These are phyloP conservation scores for Fallopia convolvulus DNA, from an alignment of 148 eudicot genomes.

Conservation along the genomic window DNA sequence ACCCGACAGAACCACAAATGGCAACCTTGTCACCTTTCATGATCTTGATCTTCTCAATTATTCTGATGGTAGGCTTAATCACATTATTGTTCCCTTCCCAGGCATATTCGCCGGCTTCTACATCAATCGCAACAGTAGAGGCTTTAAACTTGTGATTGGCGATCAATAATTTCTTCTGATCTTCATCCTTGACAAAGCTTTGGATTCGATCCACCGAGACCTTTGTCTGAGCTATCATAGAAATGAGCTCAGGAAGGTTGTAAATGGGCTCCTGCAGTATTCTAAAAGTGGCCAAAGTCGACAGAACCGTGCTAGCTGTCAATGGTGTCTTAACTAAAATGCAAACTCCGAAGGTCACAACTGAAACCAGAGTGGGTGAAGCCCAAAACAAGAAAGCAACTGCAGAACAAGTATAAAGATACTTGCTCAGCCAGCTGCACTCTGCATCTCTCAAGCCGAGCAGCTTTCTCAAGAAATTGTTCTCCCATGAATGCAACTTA, in stretches of 20 bases:
- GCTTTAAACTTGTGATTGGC: slow-evolving; percentile 22
- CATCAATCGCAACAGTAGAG: slow-evolving; percentile 37
- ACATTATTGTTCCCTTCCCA: slow-evolving; percentile 45
- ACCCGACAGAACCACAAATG: slow-evolving; percentile 84
- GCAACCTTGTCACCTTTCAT: slow-evolving; percentile 71
- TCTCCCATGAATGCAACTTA: slow-evolving; percentile 85
- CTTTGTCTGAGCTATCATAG: slow-evolving; percentile 69
- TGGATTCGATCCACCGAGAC: slow-evolving; percentile 72
- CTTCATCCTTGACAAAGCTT: slow-evolving; percentile 40
- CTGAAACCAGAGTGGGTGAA: slow-evolving; percentile 79
- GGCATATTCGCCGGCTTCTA: slow-evolving; percentile 58
- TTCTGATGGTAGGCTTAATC: slow-evolving; percentile 39
- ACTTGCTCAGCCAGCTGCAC: slow-evolving; percentile 54
- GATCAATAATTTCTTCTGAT: slow-evolving; percentile 27
- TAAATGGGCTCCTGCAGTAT: slow-evolving; percentile 88
- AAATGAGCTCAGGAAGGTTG: slow-evolving; percentile 75
- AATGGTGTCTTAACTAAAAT: slow-evolving; percentile 55
- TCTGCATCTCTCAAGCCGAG: slow-evolving; percentile 52
- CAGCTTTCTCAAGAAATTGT: slow-evolving; percentile 44
- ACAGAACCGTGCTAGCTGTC: slow-evolving; percentile 66
- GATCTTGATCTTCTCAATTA: slow-evolving; percentile 36
- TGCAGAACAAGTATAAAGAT: slow-evolving; percentile 73
- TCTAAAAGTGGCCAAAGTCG: slow-evolving; percentile 80
- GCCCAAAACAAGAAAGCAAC: slow-evolving; percentile 89
- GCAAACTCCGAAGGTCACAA: slow-evolving; percentile 74